These are phyloP conservation scores for Solanum appendiculatum DNA, from an alignment of 257 asterid species.

Conservation along the genomic window DNA sequence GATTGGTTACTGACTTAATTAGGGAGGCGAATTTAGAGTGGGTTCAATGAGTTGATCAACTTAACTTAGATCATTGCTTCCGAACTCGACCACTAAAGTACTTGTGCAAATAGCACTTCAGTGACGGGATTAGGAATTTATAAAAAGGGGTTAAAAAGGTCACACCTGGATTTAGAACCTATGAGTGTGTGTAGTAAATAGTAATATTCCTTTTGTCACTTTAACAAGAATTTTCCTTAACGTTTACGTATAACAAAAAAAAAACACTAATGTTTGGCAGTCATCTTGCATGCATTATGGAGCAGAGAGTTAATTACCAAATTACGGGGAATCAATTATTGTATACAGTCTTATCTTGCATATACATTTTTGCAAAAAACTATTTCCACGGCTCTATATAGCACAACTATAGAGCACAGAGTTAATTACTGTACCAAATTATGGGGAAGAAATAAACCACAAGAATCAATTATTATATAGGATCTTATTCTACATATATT, in stretches of 20 bases:
- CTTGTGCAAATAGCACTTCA: too few species aligned
- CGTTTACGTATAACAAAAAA: too few species aligned
- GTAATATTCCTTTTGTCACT: neutral
- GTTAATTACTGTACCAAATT: too few species aligned
- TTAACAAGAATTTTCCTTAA: neutral
- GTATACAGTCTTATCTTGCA: too few species aligned
- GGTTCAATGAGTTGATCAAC: neutral
- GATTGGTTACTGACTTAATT: neutral
- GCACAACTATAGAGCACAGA: neutral
- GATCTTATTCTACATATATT: too few species aligned
- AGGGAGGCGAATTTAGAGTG: neutral
- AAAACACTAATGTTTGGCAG: too few species aligned
- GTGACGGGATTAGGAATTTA: neutral
- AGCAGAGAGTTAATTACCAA: neutral
- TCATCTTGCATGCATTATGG: neutral
- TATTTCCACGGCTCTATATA: neutral
- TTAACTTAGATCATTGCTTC: neutral
- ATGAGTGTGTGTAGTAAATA: too few species aligned
- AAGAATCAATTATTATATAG: too few species aligned
- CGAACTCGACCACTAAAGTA: neutral
- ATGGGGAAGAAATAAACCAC: neutral
- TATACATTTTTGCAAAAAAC: neutral
- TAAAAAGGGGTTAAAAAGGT: too few species aligned
- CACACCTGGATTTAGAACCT: too few species aligned
- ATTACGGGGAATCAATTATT: neutral